A percentile compares a stretch with the other conserved stretches of the same genome.
phyloP scores from a whole-genome alignment of 2,329 filamentous ascomycete genomes.

The Incumbomyces lentus region DNA sequence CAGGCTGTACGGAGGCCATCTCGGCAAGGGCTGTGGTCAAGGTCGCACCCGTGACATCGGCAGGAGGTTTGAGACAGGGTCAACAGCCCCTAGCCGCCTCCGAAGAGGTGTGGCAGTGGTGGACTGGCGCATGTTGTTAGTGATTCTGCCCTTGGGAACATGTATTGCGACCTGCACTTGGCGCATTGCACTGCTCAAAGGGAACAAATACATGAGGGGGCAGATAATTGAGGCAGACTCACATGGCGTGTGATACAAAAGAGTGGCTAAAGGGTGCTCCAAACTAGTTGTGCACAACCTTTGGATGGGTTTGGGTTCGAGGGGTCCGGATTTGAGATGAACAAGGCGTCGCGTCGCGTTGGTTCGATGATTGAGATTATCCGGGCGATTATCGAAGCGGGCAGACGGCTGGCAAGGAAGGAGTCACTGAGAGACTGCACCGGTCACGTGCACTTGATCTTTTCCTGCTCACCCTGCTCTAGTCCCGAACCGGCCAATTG shows the following conservation, averaged over 20 bases:
- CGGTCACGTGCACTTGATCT: too few relatives aligned
- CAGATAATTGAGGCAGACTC: constrained; percentile 5
- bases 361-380: too few relatives aligned
- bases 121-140: constrained; percentile 23
- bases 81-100: constrained; percentile 10
- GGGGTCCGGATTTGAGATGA: background rate
- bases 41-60: constrained; percentile 18
- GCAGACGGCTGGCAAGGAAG: background rate
- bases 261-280: constrained; percentile 6
- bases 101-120: background rate
- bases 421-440: background rate
- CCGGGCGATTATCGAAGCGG: too few relatives aligned
- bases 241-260: constrained; percentile 6
- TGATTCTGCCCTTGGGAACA: constrained; percentile 6
- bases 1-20: constrained; percentile 75
- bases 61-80: constrained; percentile 4
- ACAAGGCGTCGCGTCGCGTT: constrained; percentile 5
- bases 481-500: too few relatives aligned
- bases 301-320: background rate
- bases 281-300: constrained; percentile 1
- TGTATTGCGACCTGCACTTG: constrained; percentile 25
- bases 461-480: too few relatives aligned
- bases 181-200: constrained; percentile 13
- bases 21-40: constrained; percentile 22
- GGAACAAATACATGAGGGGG: background rate